Base-by-base conservation (phyloP, 805 yeast species). In the Yamadazyma paraphyllophila region DNA sequence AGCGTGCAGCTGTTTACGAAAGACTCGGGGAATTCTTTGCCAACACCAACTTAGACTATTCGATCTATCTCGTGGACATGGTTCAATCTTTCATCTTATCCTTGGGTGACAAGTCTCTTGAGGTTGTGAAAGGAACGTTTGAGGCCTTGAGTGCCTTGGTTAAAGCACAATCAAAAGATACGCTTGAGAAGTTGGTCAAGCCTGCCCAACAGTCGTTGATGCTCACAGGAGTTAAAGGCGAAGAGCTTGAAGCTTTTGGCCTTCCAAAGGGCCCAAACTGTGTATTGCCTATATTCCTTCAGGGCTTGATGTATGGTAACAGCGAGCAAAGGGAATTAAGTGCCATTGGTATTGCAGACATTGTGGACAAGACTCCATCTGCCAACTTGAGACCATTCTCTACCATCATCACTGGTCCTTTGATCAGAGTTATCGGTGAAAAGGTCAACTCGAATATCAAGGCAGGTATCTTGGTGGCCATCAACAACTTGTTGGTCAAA, bases 371-470 rank as follows among this genome's bases (percentile, higher is more conserved):
- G 57, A 88, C 98, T 0, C 94, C 94, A 15, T 83, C 94, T n/a
- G 74, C 79, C 9, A 81, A 78, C 48, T 78, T 94, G 66, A 87
- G 83, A 64, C 88, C 96, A 29, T 88, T 83, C 66, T 96, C 95
- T 16, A 92, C 98, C 7, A 82, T 82, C 24, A 88, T 95, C 52
- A 91, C 97, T 24, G 99, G 99, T 69, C 99, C 99, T 33, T 77
- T 94, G 60, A 94, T 94, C 67, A 89, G 99, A 76, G 96, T 92
- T 46, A 88, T 92, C 60, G 99, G 99, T 60, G 99, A 94, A 66
- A 82, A 96, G 65, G 92, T 88, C 54, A 79, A 84, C 13, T 78
- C 96, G 50, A 96, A 90, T 55, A 88, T 94, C 56, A 94, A 94
- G 74, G 84, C 96, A 31, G 96, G 96, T n/a, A 92, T 95, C 55